Evolutionary conservation across 805 yeast species (phyloP), one percentile per base, ranked within the genome.

Genomic region (Metschnikowia chrysomelidarum): DNA sequence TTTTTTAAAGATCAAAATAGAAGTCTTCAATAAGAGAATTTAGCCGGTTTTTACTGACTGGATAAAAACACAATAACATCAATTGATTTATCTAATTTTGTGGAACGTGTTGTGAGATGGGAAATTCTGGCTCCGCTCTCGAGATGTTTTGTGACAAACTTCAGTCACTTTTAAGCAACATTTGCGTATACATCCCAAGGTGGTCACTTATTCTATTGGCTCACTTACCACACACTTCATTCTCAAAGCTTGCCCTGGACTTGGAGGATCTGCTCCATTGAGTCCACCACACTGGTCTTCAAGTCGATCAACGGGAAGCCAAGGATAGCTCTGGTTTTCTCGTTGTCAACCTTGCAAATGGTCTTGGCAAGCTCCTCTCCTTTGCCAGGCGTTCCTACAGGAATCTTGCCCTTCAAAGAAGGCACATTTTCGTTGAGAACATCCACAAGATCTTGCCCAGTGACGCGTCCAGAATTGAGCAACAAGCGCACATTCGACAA

Each of bases 371-470:
- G 30, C 12, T 41, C 54, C 35, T 32, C 36, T 29, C 56, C 61
- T 24, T 54, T 25, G 34, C 67, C 60, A 11, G 74, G 71, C 12
- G 51, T 51, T 19, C 72, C 73, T n/a, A 51, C 60, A 3, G 78
- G 67, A 25, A 76, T 56, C 40, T 67, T 66, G 14, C 69, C 74
- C 30, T 55, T 54, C 38, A 71, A 57, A 43, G 61, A 49, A 3
- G 76, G 72, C 53, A 73, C 62, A 10, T 67, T 55, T 17, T 62
- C 56, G 44, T 60, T 55, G 30, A 68, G 44, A 19, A 59, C 47
- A 45, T 67, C 67, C 20, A 57, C 38, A 20, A 64, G 43, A n/a
- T 38, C 44, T 45, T 67, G 71, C 19, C 56, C 38, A 9, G 49
- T 41, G 40, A 52, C 55, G 2, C 50, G 45, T 2, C 51, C 52